These are phyloP conservation scores for Stachybotrys echinatus DNA, from an alignment of 2,329 filamentous ascomycete genomes.

Conservation along the genomic window DNA sequence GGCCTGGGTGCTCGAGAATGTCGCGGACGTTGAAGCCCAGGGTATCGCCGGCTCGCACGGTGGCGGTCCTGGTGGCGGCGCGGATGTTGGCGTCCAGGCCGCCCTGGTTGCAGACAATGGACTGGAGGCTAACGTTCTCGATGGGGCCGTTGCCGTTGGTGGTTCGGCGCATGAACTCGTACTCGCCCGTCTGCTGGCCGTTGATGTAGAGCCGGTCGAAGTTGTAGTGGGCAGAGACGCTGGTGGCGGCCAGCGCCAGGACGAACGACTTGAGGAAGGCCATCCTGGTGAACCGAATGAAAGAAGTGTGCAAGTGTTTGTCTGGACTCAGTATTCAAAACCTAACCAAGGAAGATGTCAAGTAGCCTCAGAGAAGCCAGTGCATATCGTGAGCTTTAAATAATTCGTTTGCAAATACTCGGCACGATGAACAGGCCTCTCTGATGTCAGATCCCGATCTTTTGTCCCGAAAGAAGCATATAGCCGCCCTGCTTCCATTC, in stretches of 20 bases:
- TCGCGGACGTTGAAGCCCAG: slow-evolving; percentile 1
- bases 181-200: background rate
- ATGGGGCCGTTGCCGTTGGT: background rate
- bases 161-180: background rate
- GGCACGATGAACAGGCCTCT: no score
- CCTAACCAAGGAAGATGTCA: background rate
- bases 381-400: background rate
- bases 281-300: background rate
- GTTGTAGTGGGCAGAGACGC: background rate
- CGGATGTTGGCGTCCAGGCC: background rate
- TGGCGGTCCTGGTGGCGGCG: background rate
- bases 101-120: background rate
- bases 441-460: no score
- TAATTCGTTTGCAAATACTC: background rate
- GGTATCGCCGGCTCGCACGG: background rate
- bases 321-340: background rate
- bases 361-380: background rate
- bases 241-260: background rate
- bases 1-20: background rate
- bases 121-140: background rate
- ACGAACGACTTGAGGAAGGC: background rate
- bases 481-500: no score
- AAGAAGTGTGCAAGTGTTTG: background rate
- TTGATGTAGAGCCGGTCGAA: slow-evolving; percentile 1
- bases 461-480: no score